Base-by-base conservation (phyloP, 1,284 basidiomycete species). In the Ceratobasidium sp. region DNA sequence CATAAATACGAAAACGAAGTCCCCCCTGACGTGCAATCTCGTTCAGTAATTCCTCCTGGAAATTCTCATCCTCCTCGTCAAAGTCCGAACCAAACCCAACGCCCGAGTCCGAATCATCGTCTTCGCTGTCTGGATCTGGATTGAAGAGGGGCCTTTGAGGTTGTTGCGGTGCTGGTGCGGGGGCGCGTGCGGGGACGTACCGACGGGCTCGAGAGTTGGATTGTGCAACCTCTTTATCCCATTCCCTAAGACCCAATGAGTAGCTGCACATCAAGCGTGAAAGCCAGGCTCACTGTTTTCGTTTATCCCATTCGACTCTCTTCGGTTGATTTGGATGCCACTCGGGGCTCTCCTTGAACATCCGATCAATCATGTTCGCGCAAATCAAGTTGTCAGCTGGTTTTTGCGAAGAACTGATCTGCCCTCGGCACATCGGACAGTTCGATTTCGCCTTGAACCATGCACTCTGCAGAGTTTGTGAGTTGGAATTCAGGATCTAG, bases 271-370 rank as follows among this genome's bases (percentile, higher is more conserved):
- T 46, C 28, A 16, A 21, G 2, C 3, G 23, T 9, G 34, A n/a
- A 30, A 45, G 16, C n/a, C 21, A 1, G 8, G 74, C 77, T 60
- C 48, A 78, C 79, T 74, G 73, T 52, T 79, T 80, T 16, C 76
- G 70, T 67, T 76, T 76, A 46, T 78, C 77, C 48, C 79, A 73
- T 59, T 79, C 78, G 4, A 79, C n/a, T 28, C 45, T 41, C 32
- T 70, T 70, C 3, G 55, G 18, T n/a, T 43, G 28, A 0, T 55
- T 55, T 21, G 55, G 55, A n/a, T 55, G 32, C 67, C 67, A 70
- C 9, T 70, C 67, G 6, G 67, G 43, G 5, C 41, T 28, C 34
- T 48, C 28, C 23, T 70, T n/a, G 23, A 70, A 48, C 21, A 70
- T 39, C 18, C 67, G 67, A 43, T 70, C 67, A 21, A 70, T 28